phyloP scores from a whole-genome alignment of 192 early-diverging fungal species.

The Piromyces sp. region DNA sequence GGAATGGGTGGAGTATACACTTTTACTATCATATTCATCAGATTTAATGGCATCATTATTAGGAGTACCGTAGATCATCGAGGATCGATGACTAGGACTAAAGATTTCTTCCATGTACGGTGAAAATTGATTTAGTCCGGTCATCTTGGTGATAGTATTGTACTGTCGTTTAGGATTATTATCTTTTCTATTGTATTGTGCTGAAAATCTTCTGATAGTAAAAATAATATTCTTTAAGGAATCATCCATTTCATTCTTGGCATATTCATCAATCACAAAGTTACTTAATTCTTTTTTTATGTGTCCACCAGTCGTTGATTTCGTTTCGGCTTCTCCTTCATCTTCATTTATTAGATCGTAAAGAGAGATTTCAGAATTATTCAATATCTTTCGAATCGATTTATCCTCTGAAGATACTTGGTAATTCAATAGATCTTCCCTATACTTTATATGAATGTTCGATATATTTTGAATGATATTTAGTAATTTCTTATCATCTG shows the following conservation, averaged over 20 bases:
- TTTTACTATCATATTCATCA: not conserved
- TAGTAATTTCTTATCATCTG: not conserved
- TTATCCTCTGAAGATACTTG: not conserved
- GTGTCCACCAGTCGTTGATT: not conserved
- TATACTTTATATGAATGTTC: not conserved
- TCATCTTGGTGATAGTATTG: not conserved
- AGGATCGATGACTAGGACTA: not conserved
- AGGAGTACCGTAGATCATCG: not conserved
- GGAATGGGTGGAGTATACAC: not conserved
- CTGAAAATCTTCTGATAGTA: not conserved
- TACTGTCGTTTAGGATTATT: not conserved
- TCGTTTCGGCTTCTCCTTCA: not conserved
- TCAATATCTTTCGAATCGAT: not conserved
- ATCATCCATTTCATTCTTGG: not conserved
- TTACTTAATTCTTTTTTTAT: not conserved
- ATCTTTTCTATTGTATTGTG: not conserved
- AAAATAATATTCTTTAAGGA: not conserved
- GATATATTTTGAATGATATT: not conserved
- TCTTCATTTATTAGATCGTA: not conserved
- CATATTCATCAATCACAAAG: not conserved
- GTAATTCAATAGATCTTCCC: not conserved
- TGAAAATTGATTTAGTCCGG: not conserved
- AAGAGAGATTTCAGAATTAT: not conserved
- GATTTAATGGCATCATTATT: not conserved
- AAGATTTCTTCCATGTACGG: not conserved